Conservation (phyloP, 2,329 filamentous ascomycete genomes). For the Talaromyces sp. region DNA sequence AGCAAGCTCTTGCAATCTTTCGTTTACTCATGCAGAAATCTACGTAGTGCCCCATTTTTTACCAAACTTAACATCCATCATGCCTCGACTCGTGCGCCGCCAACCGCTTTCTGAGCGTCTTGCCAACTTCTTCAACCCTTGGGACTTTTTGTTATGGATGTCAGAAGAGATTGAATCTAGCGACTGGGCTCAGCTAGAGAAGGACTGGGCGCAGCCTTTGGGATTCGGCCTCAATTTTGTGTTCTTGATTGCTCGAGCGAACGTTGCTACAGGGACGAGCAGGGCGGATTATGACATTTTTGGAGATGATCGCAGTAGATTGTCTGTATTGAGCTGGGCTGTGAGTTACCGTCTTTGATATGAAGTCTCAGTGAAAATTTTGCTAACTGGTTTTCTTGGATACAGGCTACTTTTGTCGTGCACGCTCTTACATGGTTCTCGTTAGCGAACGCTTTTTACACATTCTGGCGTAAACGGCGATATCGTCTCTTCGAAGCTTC, state of each 20-base stretch:
- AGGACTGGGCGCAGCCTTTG: conserved; percentile 69
- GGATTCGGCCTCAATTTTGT: conserved; percentile 73
- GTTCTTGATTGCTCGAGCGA: conserved; percentile 79
- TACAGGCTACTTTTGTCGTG: conserved; percentile 66
- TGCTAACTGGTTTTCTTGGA: neutral
- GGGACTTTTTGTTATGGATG: conserved; percentile 85
- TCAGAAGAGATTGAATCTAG: conserved; percentile 89
- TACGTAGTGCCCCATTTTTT: neutral
- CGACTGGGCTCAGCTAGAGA: conserved; percentile 77
- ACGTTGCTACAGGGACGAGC: conserved; percentile 53
- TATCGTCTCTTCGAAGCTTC: conserved; percentile 89
- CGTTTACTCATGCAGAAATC: conserved; percentile 2
- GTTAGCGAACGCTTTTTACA: conserved; percentile 73
- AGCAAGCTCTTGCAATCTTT: conserved; percentile 12
- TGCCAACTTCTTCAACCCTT: conserved; percentile 74
- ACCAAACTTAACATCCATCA: conserved; percentile 42
- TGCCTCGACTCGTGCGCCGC: conserved; percentile 79
- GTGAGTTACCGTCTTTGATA: conserved; percentile 41
- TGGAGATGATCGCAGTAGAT: conserved; percentile 56
- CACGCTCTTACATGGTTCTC: conserved; percentile 66
- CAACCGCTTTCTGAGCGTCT: conserved; percentile 77
- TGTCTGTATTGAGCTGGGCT: conserved; percentile 67
- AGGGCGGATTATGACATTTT: conserved; percentile 76
- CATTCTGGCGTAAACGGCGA: conserved; percentile 73
- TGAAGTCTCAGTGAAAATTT: neutral